Conservation (phyloP, 148 eudicot genomes). For the Silene conica region DNA sequence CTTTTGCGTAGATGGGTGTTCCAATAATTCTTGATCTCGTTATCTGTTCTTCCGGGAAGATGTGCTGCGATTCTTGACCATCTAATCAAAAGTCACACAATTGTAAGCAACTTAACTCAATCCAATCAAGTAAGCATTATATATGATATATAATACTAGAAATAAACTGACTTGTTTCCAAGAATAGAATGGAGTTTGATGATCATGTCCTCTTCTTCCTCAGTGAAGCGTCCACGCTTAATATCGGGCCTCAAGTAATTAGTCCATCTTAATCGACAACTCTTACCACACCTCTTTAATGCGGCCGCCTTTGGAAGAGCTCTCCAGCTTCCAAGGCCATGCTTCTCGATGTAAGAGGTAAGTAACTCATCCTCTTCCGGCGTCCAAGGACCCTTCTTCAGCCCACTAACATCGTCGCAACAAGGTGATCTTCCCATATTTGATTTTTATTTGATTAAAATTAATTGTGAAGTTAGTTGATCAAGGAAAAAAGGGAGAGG, state of each 20-base stretch:
- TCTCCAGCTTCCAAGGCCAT: conserved; percentile 65
- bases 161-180: conserved; percentile 49
- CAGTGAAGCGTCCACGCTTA: conserved; percentile 52
- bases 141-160: too few species aligned
- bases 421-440: conserved; percentile 54
- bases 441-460: neutral
- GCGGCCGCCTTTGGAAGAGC: conserved; percentile 54
- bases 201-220: conserved; percentile 51
- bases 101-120: too few species aligned
- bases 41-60: conserved; percentile 63
- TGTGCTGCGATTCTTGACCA: conserved; percentile 62
- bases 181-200: conserved; percentile 60
- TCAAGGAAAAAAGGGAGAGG: neutral
- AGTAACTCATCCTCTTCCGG: conserved; percentile 57
- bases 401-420: conserved; percentile 29
- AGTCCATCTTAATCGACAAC: conserved; percentile 65
- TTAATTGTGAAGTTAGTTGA: neutral
- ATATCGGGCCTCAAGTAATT: conserved; percentile 61
- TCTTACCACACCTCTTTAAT: conserved; percentile 63
- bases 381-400: conserved; percentile 76
- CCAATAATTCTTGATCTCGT: conserved; percentile 67
- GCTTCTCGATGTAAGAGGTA: conserved; percentile 36
- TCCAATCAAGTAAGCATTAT: neutral
- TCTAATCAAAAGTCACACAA: conserved; percentile 18
- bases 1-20: conserved; percentile 58